These are phyloP conservation scores for Dactylella cylindrospora DNA, from an alignment of 2,329 filamentous ascomycete genomes.

Conservation along the genomic window DNA sequence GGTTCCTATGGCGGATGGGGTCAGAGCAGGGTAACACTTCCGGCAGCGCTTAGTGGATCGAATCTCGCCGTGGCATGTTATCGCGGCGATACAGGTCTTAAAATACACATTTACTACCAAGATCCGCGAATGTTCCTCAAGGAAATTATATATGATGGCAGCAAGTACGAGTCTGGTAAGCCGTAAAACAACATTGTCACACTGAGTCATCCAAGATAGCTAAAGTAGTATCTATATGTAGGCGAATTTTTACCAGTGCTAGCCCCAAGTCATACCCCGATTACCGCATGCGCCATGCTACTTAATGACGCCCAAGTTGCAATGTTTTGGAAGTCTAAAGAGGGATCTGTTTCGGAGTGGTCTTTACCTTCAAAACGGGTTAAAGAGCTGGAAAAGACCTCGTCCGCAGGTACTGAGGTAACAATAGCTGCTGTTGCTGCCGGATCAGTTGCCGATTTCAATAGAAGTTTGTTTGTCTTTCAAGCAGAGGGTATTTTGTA, in stretches of 20 bases:
- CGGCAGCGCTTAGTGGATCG: no score
- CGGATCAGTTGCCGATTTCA: neutral
- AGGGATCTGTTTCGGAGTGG: neutral
- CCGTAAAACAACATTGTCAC: no score
- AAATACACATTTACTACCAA: no score
- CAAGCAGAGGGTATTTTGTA: neutral
- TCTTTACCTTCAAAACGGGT: neutral
- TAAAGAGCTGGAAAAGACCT: neutral
- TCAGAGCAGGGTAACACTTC: no score
- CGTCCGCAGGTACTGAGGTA: neutral
- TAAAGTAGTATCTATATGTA: neutral
- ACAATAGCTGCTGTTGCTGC: neutral
- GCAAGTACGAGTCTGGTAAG: no score
- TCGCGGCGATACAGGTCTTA: no score
- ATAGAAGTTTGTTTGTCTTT: constrained; percentile 5
- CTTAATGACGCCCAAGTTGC: neutral
- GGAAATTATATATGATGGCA: no score
- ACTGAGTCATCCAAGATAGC: no score
- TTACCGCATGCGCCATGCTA: no score
- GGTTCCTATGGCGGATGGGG: no score
- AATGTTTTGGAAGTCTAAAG: neutral
- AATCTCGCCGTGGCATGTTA: no score
- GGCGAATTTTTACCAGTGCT: neutral
- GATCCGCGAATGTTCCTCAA: no score
- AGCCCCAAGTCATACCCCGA: neutral